Evolutionary conservation across 352 stramenopile genomes (phyloP).

Genomic region (Globisporangium sylvaticum): DNA sequence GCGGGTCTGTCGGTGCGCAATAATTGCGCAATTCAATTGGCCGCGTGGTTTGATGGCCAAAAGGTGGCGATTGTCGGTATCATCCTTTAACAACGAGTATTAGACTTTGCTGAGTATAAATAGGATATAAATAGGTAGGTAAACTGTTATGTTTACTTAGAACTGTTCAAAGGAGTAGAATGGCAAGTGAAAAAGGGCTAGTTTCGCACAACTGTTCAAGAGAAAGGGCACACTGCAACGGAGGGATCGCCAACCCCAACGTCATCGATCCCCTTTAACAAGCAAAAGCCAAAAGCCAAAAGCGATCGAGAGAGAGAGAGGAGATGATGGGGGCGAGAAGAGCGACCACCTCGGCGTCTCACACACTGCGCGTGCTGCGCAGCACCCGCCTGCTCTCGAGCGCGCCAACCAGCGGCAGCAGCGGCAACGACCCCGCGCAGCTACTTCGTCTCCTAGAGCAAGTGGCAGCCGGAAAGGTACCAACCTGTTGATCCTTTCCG

Average conservation of each 20-base stretch:
- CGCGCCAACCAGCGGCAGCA: background rate
- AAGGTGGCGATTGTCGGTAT: no score
- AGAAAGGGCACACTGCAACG: background rate
- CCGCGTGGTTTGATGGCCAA: no score
- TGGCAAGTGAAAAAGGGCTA: no score
- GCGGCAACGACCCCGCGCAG: background rate
- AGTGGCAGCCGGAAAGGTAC: slow-evolving; percentile 51
- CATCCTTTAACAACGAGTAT: no score
- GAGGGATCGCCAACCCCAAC: background rate
- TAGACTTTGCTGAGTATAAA: no score
- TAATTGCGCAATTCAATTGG: background rate
- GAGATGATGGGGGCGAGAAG: slow-evolving; percentile 1
- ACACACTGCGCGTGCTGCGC: background rate
- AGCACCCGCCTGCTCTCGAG: background rate
- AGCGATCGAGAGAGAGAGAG: background rate
- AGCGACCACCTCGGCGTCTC: background rate
- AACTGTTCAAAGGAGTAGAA: no score
- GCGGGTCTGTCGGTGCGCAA: background rate
- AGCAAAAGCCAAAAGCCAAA: background rate
- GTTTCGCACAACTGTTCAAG: no score
- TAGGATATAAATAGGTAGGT: no score
- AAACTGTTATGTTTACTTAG: no score
- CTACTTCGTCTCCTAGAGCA: slow-evolving; percentile 41
- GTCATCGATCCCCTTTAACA: background rate
- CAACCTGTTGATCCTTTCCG: background rate